These are phyloP conservation scores for Phytophthora gonapodyides DNA, from an alignment of 352 stramenopile species.

Conservation along the genomic window DNA sequence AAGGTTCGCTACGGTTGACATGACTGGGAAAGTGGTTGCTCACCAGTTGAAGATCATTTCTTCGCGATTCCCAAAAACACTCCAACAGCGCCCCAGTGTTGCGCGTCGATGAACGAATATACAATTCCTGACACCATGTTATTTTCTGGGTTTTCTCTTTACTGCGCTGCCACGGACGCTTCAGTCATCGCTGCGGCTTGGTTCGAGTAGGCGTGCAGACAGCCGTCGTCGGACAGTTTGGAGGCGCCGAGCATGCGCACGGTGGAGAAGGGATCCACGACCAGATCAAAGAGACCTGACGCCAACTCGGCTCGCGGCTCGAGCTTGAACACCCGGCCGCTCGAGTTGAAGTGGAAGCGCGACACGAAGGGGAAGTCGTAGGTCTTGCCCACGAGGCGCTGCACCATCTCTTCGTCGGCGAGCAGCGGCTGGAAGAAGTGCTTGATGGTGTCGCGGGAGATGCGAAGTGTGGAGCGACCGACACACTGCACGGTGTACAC, in stretches of 20 bases:
- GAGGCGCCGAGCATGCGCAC: slow-evolving; percentile 59
- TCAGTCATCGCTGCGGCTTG: not conserved
- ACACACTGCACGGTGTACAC: slow-evolving; percentile 48
- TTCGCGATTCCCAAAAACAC: not conserved
- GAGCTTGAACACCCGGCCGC: slow-evolving; percentile 52
- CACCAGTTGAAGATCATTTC: not conserved
- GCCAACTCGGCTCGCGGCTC: slow-evolving; percentile 60
- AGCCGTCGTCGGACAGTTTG: slow-evolving; percentile 55
- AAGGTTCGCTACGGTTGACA: not conserved
- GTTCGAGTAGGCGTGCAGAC: slow-evolving; percentile 55
- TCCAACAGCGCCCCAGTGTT: not conserved
- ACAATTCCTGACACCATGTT: no score
- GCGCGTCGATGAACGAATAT: no score
- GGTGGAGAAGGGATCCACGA: slow-evolving; percentile 59
- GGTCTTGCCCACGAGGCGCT: slow-evolving; percentile 60
- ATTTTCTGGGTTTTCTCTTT: no score
- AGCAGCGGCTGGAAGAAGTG: slow-evolving; percentile 67
- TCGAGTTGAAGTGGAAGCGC: slow-evolving; percentile 59
- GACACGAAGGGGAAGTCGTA: slow-evolving; percentile 62
- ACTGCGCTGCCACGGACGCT: no score
- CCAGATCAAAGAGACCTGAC: slow-evolving; percentile 51
- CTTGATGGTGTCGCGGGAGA: slow-evolving; percentile 64
- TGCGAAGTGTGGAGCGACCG: slow-evolving; percentile 50
- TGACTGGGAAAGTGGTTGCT: not conserved
- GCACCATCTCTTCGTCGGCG: slow-evolving; percentile 61